Evolutionary conservation across 441 rosid species (phyloP).

Genomic region (Arabidopsis lyrata): DNA sequence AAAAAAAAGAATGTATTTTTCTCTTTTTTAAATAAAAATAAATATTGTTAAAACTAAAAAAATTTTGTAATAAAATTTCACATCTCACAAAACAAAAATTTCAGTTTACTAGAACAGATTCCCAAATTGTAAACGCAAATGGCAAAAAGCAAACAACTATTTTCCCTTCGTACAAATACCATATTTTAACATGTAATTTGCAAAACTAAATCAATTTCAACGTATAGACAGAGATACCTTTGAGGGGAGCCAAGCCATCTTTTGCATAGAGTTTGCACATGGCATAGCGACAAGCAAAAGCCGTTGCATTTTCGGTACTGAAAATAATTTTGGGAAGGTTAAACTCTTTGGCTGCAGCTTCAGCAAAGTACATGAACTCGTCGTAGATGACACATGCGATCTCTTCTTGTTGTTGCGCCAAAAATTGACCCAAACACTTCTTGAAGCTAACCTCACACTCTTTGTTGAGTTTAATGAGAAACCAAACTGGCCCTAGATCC

Average conservation of each 20-base stretch:
- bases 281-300: slow-evolving; percentile 21
- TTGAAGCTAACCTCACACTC: neutral
- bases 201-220: neutral
- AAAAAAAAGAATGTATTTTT: too few species aligned
- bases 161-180: too few species aligned
- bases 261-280: slow-evolving; percentile 17
- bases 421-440: neutral
- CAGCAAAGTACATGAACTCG: neutral
- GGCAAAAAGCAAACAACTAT: too few species aligned
- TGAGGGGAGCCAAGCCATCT: neutral
- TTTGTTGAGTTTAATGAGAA: neutral
- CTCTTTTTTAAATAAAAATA: too few species aligned
- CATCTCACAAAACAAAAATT: too few species aligned
- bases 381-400: neutral
- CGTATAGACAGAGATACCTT: neutral
- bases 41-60: too few species aligned
- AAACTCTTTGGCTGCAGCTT: neutral
- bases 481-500: neutral
- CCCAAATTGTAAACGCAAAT: too few species aligned
- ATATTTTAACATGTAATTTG: neutral
- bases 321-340: neutral
- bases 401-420: neutral
- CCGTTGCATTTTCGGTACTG: neutral
- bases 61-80: too few species aligned
- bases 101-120: too few species aligned